Conservation (phyloP, 1,139 yeast species). For the Kazachstania sp. region DNA sequence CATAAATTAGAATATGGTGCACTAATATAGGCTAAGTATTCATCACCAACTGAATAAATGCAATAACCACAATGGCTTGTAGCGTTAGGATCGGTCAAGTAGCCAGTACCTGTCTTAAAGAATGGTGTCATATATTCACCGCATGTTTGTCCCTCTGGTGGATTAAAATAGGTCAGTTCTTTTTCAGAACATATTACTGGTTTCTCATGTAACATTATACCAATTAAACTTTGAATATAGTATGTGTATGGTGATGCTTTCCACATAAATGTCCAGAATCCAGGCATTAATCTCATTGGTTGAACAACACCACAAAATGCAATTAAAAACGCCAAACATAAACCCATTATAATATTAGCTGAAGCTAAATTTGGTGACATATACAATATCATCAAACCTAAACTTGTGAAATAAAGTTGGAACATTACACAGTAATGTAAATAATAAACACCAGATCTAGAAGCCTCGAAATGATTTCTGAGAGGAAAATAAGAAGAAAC, state of each 20-base stretch:
- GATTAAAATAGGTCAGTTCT: slow-evolving; percentile 46
- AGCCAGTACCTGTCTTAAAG: slow-evolving; percentile 36
- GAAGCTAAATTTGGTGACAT: slow-evolving; percentile 55
- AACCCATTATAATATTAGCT: slow-evolving; percentile 48
- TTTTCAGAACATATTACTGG: slow-evolving; percentile 43
- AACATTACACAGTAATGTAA: slow-evolving; percentile 46
- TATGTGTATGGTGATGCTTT: slow-evolving; percentile 64
- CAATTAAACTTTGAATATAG: slow-evolving; percentile 50
- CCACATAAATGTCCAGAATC: slow-evolving; percentile 70
- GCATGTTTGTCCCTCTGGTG: slow-evolving; percentile 58
- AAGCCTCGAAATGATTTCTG: slow-evolving; percentile 38
- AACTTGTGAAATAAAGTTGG: slow-evolving; percentile 48
- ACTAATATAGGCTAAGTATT: slow-evolving; percentile 40
- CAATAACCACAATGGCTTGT: slow-evolving; percentile 54
- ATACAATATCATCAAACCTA: slow-evolving; percentile 48
- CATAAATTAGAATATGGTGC: slow-evolving; percentile 44
- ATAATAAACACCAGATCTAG: slow-evolving; percentile 47
- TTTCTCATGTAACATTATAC: slow-evolving; percentile 46
- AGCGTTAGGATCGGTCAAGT: slow-evolving; percentile 44
- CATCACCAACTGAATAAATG: slow-evolving; percentile 44
- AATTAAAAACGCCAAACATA: slow-evolving; percentile 45
- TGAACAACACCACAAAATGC: slow-evolving; percentile 60
- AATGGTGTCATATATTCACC: slow-evolving; percentile 40
- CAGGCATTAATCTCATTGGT: slow-evolving; percentile 50
- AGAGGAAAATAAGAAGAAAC: slow-evolving; percentile 52